Evolutionary conservation across 192 early-diverging fungal species (phyloP).

Genomic region (Backusella westeae): DNA sequence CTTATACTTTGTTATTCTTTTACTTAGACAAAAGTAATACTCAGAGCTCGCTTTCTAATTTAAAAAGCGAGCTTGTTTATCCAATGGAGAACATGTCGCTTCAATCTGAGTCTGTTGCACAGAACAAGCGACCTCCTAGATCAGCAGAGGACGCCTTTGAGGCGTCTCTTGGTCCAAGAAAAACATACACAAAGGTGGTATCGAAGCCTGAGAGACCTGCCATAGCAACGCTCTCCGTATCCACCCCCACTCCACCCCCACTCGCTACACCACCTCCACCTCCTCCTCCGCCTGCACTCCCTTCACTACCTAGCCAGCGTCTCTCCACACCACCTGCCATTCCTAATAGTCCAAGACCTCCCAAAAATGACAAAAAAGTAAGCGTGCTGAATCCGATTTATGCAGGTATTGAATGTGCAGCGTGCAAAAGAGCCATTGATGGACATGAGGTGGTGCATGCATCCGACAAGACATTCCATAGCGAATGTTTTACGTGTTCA

Average conservation of each 20-base stretch:
- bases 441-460: conserved; percentile 50
- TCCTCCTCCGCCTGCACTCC: background rate
- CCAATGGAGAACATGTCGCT: conserved; percentile 6
- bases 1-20: background rate
- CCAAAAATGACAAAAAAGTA: conserved; percentile 3
- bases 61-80: conserved; percentile 14
- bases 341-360: background rate
- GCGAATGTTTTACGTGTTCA: conserved; percentile 49
- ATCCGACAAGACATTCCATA: conserved; percentile 52
- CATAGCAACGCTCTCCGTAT: background rate
- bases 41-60: background rate
- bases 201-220: background rate
- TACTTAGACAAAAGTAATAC: background rate
- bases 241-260: background rate
- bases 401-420: conserved; percentile 34
- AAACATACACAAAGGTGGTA: background rate
- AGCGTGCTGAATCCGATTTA: conserved; percentile 18
- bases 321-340: conserved; percentile 1
- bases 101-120: background rate
- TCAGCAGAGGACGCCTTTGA: conserved; percentile 9
- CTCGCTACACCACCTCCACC: background rate
- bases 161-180: conserved; percentile 2
- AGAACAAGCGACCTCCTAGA: background rate
- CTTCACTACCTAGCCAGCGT: background rate
- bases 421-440: conserved; percentile 43